phyloP scores from a whole-genome alignment of 306 rosid species.

The Castanea crenata region DNA sequence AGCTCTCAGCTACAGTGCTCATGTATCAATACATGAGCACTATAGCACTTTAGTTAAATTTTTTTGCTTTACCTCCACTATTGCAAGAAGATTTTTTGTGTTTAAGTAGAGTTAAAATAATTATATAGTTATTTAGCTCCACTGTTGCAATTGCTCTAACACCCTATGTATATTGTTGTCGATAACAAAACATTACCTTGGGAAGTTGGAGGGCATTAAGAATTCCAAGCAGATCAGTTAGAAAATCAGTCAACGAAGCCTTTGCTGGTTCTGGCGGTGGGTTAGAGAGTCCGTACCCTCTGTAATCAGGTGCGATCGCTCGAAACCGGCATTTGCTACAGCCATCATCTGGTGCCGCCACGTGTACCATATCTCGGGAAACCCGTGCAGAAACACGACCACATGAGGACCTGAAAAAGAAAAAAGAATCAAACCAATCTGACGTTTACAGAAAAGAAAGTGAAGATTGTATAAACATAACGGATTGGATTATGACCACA shows the following conservation, averaged over 20 bases:
- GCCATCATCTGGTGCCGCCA: constrained; percentile 93
- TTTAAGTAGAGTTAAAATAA: no score
- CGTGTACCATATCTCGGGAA: constrained; percentile 92
- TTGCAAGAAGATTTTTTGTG: no score
- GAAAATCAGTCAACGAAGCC: constrained; percentile 30
- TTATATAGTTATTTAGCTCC: no score
- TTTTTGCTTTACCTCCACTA: no score
- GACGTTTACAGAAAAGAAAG: not conserved
- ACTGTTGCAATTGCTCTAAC: no score
- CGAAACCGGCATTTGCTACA: constrained; percentile 57
- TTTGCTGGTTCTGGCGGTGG: constrained; percentile 42
- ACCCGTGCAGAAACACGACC: constrained; percentile 72
- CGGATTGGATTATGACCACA: constrained; percentile 30
- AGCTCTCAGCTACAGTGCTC: no score
- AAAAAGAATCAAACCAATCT: not conserved
- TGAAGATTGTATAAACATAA: not conserved
- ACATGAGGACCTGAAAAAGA: constrained; percentile 48
- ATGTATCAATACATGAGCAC: no score
- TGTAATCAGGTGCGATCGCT: constrained; percentile 65
- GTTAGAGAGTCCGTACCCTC: constrained; percentile 82
- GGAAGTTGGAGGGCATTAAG: constrained; percentile 46
- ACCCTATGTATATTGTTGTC: no score
- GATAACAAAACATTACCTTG: constrained; percentile 35
- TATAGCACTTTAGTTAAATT: no score
- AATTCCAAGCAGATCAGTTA: constrained; percentile 50